Percentiles rank a stretch among this genome's conserved stretches.
Evolutionary conservation across 306 rosid species (phyloP).

Genomic region (Cucumis cinereus): DNA sequence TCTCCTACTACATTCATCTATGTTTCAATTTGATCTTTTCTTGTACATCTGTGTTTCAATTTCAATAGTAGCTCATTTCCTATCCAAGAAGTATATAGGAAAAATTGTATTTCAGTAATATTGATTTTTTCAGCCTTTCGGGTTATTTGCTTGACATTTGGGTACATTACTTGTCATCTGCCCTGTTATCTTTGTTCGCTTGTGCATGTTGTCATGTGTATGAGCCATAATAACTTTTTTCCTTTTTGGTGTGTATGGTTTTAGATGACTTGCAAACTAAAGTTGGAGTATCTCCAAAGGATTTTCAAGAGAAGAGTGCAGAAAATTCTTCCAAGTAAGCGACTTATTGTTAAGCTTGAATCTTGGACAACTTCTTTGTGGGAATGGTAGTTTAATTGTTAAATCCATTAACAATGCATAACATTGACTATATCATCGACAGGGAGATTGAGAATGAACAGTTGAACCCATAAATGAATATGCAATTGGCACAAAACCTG

Average conservation of each 20-base stretch:
- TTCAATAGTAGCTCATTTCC: neutral
- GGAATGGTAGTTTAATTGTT: neutral
- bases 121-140: neutral
- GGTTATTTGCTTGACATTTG: neutral
- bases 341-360: neutral
- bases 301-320: neutral
- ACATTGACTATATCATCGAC: neutral
- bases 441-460: too few species aligned
- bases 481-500: neutral
- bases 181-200: neutral
- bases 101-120: neutral
- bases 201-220: neutral
- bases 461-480: neutral
- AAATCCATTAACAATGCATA: neutral
- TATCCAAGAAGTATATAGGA: neutral
- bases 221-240: neutral
- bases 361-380: neutral
- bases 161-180: constrained; percentile 1
- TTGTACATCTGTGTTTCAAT: neutral
- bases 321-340: neutral
- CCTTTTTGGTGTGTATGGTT: neutral
- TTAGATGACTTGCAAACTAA: neutral
- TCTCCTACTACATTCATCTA: neutral
- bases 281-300: neutral
- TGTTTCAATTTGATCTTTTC: neutral